Base-by-base conservation (phyloP, 306 rosid species). In the Rosa chinensis region DNA sequence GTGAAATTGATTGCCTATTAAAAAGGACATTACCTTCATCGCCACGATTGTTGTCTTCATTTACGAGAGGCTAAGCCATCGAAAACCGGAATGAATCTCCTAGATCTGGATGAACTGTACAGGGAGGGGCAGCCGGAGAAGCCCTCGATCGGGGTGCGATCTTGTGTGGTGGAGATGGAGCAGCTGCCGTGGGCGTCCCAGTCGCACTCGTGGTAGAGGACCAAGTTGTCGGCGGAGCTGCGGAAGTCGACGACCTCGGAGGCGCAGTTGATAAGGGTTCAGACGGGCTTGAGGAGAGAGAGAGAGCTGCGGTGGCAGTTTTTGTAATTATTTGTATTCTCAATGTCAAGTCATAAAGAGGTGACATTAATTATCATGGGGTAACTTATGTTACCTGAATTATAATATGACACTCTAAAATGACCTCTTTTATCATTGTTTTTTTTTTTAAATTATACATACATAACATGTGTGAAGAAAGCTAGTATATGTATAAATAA, bases 11-110 rank as follows among this genome's bases (percentile, higher is more conserved):
- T 2, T n/a, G 61, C 61, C 7, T 67, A 53, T 18, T 10, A 64
- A 71, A 42, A 66, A 21, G 68, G 70, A 17, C 75, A 68, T 62
- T 72, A 96, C 99, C 96, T 93, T 96, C 98, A 62, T 96, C 99
- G 84, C 93, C 98, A 21, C 95, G 97, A 89, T 95, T 98, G 87
- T 95, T 97, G 86, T 93, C 99, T 81, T 95, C 93, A 96, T 95
- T 95, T 71, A 88, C 92, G 32, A 91, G 85, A n/a, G 96, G 94
- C 87, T 95, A 97, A 85, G 98, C 99, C 99, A 95, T 95, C 59
- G 43, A 76, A 35, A 35, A 77, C 72, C 81, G n/a, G 23, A 76
- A 66, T 69, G 85, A 84, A 84, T 80, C 61, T 80, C 43, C 8
- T 69, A 85, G 98, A 90, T 90, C 92, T 86, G 74, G 64, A 79